A percentile compares a stretch with the other conserved stretches of the same genome.
phyloP scores from a whole-genome alignment of 148 eudicot genomes.

The Limonium bicolor region DNA sequence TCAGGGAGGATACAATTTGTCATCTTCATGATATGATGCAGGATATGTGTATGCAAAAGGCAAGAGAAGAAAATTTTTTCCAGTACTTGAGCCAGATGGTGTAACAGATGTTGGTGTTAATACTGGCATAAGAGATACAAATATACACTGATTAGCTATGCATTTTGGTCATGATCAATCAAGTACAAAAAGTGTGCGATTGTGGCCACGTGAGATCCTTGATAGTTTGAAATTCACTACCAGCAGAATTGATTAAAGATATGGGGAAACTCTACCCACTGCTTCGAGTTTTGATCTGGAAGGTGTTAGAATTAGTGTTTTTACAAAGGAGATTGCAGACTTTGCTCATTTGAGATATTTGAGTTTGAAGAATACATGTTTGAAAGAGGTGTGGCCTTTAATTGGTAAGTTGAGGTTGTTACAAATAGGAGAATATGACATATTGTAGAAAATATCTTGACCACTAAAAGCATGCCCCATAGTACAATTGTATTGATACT shows the following conservation, averaged over 20 bases:
- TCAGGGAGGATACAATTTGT: neutral
- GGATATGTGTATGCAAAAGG: neutral
- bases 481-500: no score
- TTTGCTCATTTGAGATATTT: conserved; percentile 4
- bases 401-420: no score
- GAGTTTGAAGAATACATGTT: conserved; percentile 1
- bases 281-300: conserved; percentile 9
- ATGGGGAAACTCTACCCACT: neutral
- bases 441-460: no score
- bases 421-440: no score
- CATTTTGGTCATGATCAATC: no score
- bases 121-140: no score
- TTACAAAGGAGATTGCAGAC: neutral
- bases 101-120: no score
- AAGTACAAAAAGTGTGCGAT: no score
- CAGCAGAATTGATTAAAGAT: neutral
- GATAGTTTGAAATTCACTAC: no score
- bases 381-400: neutral
- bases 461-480: no score
- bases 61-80: neutral
- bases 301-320: neutral
- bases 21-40: conserved; percentile 6
- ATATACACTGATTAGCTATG: no score
- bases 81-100: neutral
- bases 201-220: no score